phyloP scores from a whole-genome alignment of 331 rosid genomes.

The Ulmus americana region DNA sequence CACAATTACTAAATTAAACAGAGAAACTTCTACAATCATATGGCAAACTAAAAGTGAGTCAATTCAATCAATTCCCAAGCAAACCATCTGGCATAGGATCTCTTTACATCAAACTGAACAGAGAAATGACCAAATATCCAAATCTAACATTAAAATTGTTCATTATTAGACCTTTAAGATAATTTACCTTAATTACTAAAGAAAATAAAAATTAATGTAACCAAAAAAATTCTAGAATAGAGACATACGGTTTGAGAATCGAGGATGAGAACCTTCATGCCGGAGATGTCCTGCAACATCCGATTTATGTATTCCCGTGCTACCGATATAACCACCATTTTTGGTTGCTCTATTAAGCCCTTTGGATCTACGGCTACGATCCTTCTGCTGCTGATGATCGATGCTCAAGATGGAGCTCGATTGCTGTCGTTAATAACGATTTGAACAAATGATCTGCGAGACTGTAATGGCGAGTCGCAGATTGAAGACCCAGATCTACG shows the following conservation, averaged over 20 bases:
- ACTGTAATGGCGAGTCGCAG: no score
- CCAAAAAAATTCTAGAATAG: not conserved
- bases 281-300: conserved; percentile 92
- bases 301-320: conserved; percentile 81
- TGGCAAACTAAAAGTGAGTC: not conserved
- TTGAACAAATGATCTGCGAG: no score
- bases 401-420: no score
- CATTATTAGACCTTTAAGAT: not conserved
- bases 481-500: no score
- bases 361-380: no score
- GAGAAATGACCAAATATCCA: no score
- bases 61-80: not conserved
- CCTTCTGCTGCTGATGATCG: no score
- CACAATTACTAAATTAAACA: not conserved
- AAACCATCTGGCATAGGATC: not conserved
- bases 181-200: not conserved
- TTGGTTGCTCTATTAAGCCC: not conserved
- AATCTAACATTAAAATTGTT: not conserved
- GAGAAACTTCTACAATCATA: not conserved
- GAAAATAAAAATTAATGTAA: not conserved
- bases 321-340: conserved; percentile 58
- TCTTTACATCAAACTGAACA: no score
- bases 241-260: conserved; percentile 79
- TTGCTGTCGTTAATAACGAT: no score
- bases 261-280: conserved; percentile 94